phyloP scores from a whole-genome alignment of 257 asterid species.

The Pogostemon cablin region DNA sequence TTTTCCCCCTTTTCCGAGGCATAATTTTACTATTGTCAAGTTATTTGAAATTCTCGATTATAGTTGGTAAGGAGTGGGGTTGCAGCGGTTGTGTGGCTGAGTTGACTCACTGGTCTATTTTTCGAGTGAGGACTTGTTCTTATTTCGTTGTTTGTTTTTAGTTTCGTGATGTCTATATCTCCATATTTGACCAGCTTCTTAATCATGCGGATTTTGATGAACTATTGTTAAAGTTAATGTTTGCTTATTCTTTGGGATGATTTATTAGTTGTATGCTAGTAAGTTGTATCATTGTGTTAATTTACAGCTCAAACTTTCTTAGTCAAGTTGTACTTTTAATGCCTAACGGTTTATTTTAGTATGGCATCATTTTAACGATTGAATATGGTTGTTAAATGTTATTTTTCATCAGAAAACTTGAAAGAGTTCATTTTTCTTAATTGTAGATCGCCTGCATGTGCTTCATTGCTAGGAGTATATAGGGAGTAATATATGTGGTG shows the following conservation, averaged over 20 bases:
- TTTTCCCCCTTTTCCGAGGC: conserved; percentile 16
- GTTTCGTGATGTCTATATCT: conserved; percentile 8
- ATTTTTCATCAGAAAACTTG: conserved; percentile 2
- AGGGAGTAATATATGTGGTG: not conserved
- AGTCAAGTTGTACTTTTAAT: conserved; percentile 10
- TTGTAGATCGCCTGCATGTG: conserved; percentile 19
- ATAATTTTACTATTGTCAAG: not conserved
- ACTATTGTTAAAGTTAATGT: conserved; percentile 8
- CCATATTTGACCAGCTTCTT: conserved; percentile 5
- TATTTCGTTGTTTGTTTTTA: conserved; percentile 19
- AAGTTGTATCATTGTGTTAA: conserved; percentile 1
- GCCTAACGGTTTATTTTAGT: conserved; percentile 16
- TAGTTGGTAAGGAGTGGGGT: conserved; percentile 34
- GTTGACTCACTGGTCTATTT: conserved; percentile 43
- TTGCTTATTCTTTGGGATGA: conserved; percentile 6
- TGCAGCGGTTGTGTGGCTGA: conserved; percentile 39
- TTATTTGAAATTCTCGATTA: conserved; percentile 25
- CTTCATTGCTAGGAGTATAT: not conserved
- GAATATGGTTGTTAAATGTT: conserved; percentile 22
- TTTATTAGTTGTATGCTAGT: not conserved
- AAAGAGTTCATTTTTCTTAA: not conserved
- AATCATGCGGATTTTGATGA: conserved; percentile 28
- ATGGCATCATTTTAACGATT: not conserved
- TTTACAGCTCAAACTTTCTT: conserved; percentile 6
- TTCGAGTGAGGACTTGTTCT: conserved; percentile 28